A percentile compares a stretch with the other conserved stretches of the same genome.
phyloP scores from a whole-genome alignment of 345 rosid genomes.

The Moricandia arvensis region DNA sequence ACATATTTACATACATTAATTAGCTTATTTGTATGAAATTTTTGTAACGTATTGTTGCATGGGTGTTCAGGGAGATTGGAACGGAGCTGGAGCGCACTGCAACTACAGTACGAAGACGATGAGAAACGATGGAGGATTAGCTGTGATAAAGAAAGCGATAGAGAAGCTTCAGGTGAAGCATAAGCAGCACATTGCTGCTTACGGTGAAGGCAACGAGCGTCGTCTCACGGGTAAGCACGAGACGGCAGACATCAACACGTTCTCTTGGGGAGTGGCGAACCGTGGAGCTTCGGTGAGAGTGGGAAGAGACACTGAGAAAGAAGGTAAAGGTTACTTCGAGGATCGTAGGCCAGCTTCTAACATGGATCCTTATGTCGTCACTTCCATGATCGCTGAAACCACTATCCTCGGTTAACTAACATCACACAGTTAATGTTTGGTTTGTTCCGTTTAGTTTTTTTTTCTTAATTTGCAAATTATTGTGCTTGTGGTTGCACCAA shows the following conservation, averaged over 20 bases:
- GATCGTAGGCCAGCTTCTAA: conserved; percentile 78
- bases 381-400: conserved; percentile 76
- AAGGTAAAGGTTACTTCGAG: conserved; percentile 74
- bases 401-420: conserved; percentile 43
- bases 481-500: background rate
- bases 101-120: conserved; percentile 87
- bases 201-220: conserved; percentile 90
- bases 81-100: conserved; percentile 93
- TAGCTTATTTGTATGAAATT: too few species aligned
- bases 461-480: background rate
- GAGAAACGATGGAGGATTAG: conserved; percentile 71
- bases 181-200: conserved; percentile 79
- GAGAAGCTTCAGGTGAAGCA: conserved; percentile 69
- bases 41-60: background rate
- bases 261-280: conserved; percentile 78
- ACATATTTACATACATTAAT: too few species aligned
- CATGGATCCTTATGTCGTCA: conserved; percentile 82
- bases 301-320: conserved; percentile 69
- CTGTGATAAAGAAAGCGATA: conserved; percentile 76
- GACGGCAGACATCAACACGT: conserved; percentile 75
- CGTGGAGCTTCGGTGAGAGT: conserved; percentile 73
- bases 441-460: conserved; percentile 6
- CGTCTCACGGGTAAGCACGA: conserved; percentile 82
- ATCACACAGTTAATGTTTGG: background rate
- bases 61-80: conserved; percentile 76